Percentiles rank a stretch among this genome's conserved stretches.
These are phyloP conservation scores for Termitomyces heimii DNA, from an alignment of 768 basidiomycete genomes.

Conservation along the genomic window DNA sequence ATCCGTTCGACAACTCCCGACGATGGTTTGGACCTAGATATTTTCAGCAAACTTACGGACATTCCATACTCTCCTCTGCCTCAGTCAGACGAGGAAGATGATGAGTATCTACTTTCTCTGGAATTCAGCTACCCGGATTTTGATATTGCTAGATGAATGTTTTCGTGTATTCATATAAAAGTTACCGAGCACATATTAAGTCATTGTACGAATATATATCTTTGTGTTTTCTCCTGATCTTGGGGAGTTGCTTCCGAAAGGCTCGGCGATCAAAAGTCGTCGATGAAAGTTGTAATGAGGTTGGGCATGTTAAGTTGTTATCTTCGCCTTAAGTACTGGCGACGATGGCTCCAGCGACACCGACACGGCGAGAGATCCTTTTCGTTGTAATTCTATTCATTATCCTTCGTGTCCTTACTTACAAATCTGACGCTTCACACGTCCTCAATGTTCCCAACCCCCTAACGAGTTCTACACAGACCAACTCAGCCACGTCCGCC, in stretches of 20 bases:
- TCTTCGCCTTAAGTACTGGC: not conserved
- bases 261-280: not conserved
- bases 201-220: too few relatives aligned
- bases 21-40: conserved; percentile 1
- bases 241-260: not conserved
- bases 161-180: not conserved
- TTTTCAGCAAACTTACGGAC: conserved; percentile 6
- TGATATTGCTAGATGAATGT: not conserved
- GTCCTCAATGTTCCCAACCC: conserved; percentile 8
- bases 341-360: conserved; percentile 31
- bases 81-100: conserved; percentile 11
- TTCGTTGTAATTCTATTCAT: conserved; percentile 45
- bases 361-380: conserved; percentile 51
- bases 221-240: not conserved
- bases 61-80: conserved; percentile 4
- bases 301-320: not conserved
- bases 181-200: not conserved
- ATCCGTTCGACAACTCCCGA: conserved; percentile 11
- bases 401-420: conserved; percentile 40
- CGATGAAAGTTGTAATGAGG: not conserved
- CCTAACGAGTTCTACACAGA: conserved; percentile 1
- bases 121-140: conserved; percentile 13
- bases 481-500: conserved; percentile 4
- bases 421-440: conserved; percentile 4
- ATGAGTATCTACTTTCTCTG: conserved; percentile 14